Evolutionary conservation across 371 early-diverging fungal species (phyloP), one percentile per base, ranked within the genome.

Genomic region (Haplosporangium sp.): DNA sequence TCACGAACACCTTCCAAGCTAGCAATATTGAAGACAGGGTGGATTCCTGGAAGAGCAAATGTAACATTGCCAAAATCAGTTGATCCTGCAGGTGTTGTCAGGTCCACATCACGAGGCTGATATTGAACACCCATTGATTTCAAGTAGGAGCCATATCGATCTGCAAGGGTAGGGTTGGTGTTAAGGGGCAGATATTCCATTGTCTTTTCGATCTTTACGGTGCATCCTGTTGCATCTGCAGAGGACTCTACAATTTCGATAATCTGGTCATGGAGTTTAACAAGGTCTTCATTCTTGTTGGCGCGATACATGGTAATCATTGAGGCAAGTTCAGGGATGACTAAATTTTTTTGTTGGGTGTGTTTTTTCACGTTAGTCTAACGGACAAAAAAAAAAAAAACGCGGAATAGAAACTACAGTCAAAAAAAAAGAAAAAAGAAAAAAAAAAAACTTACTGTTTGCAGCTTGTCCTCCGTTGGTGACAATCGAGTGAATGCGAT

Each of bases 11-110:
- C 62, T 7, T 74, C 58, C 68, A 81, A 35, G 15, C 68, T 71
- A 27, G 69, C 68, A 39, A 81, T 81, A 47, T 74, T 81, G 66
- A 81, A 81, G n/a, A 74, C 72, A 1, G 90, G 90, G 60, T 90
- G 90, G 44, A 87, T 71, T 1, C 74, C 73, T 11, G 90, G 90
- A 8, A 88, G 60, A 8, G 75, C 85, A 44, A 86, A 75, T 7
- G 86, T 87, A 13, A 90, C 71, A 65, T 94, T 94, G 39, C 95
- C 95, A 87, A 93, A 90, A 66, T 95, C 95, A 3, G 92, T 92
- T 10, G 87, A 87, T 13, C 88, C 93, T 0, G 75, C 67, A 15
- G 81, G 81, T 17, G 69, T 70, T 0, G 69, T 73, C 59, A 86
- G 82, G 64, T 90, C 87, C 13, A 77, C 77, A 9, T 66, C 55